Evolutionary conservation across 1,139 yeast genomes (phyloP).

Genomic region (Taiozyma onychis): DNA sequence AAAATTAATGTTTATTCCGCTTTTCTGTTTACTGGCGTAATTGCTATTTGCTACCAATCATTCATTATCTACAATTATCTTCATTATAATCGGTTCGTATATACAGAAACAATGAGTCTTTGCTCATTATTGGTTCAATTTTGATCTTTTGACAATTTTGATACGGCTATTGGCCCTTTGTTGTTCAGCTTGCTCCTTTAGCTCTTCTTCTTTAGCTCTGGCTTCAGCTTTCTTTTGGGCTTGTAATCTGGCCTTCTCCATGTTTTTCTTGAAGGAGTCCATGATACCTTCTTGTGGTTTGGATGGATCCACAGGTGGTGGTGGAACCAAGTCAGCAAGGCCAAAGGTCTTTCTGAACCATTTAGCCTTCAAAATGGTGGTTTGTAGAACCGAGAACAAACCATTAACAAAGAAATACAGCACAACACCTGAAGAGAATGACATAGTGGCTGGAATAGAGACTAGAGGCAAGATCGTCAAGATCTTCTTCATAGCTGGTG

Average conservation of each 20-base stretch:
- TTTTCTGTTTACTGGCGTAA: not conserved
- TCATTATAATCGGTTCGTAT: not conserved
- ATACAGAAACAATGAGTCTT: not conserved
- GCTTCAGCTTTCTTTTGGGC: slow-evolving; percentile 36
- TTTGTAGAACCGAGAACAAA: slow-evolving; percentile 65
- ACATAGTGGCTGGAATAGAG: slow-evolving; percentile 82
- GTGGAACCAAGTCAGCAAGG: slow-evolving; percentile 61
- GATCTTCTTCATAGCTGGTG: slow-evolving; percentile 66
- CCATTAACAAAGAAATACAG: slow-evolving; percentile 83
- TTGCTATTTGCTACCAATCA: not conserved
- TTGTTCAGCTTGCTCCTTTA: slow-evolving; percentile 27
- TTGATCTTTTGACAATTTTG: slow-evolving; percentile 30
- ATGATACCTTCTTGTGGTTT: slow-evolving; percentile 36
- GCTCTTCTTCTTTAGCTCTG: slow-evolving; percentile 28
- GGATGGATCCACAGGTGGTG: slow-evolving; percentile 35
- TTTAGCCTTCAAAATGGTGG: slow-evolving; percentile 54
- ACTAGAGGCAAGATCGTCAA: slow-evolving; percentile 72
- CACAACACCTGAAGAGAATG: slow-evolving; percentile 78
- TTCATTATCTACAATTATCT: not conserved
- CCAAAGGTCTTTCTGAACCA: slow-evolving; percentile 51
- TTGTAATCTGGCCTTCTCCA: slow-evolving; percentile 53
- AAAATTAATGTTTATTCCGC: not conserved
- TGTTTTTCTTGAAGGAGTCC: slow-evolving; percentile 52
- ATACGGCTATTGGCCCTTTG: slow-evolving; percentile 28
- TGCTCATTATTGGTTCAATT: slow-evolving; percentile 14